Percentiles rank a stretch among this genome's conserved stretches.
Evolutionary conservation across 2,329 filamentous ascomycete genomes (phyloP).

Genomic region (Sporothrix brunneoviolacea): DNA sequence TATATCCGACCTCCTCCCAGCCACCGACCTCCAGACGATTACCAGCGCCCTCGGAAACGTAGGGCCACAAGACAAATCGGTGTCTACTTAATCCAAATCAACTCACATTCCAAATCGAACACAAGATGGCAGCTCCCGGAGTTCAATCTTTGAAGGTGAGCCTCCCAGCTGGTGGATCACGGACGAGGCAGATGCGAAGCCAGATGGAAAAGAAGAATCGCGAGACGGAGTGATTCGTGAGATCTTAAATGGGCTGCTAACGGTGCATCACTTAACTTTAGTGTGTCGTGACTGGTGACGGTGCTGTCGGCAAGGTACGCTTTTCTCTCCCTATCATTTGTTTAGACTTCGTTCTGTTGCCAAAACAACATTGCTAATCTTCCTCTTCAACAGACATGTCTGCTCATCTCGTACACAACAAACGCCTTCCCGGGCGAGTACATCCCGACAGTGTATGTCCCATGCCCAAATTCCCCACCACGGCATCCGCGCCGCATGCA

Average conservation of each 20-base stretch:
- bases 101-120: neutral
- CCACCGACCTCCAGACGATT: neutral
- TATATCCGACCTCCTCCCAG: neutral
- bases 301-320: conserved; percentile 92
- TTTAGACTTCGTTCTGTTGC: neutral
- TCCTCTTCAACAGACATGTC: conserved; percentile 68
- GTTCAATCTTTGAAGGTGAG: conserved; percentile 88
- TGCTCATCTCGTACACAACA: conserved; percentile 98
- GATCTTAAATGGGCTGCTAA: conserved; percentile 24
- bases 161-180: too few species aligned
- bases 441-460: conserved; percentile 87
- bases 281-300: conserved; percentile 98
- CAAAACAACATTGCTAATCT: conserved; percentile 24
- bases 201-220: neutral
- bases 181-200: neutral
- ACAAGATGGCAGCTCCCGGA: conserved; percentile 71
- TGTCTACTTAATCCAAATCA: conserved; percentile 1
- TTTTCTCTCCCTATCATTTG: neutral
- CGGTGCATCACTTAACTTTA: conserved; percentile 35
- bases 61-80: neutral
- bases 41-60: neutral
- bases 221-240: neutral
- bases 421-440: conserved; percentile 99
- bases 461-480: neutral
- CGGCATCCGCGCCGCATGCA: neutral